Evolutionary conservation across 2,329 filamentous ascomycete genomes (phyloP).

Genomic region (Hypocrella siamensis): DNA sequence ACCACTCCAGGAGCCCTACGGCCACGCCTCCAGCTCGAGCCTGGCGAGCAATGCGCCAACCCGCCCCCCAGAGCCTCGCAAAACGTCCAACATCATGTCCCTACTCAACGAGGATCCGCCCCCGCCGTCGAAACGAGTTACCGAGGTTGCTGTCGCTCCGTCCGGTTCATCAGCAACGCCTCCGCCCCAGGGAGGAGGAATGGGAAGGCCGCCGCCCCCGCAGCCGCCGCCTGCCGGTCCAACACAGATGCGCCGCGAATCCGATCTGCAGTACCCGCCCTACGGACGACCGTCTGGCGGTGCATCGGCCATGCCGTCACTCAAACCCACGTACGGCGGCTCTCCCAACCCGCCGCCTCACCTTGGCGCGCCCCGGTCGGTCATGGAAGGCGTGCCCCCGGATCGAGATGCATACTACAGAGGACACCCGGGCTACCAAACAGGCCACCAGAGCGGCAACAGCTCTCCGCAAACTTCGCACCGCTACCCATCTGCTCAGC

Average conservation of each 20-base stretch:
- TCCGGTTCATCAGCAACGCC: constrained; percentile 32
- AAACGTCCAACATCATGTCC: constrained; percentile 48
- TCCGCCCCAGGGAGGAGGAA: constrained; percentile 27
- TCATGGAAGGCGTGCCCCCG: constrained; percentile 20
- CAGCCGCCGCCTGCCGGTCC: constrained; percentile 21
- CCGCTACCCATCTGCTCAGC: constrained; percentile 28
- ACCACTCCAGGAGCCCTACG: constrained; percentile 15
- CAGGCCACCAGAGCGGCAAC: constrained; percentile 19
- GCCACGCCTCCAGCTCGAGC: constrained; percentile 12
- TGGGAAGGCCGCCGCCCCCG: constrained; percentile 23
- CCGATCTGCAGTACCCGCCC: constrained; percentile 29
- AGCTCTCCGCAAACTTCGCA: constrained; percentile 31
- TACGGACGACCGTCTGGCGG: constrained; percentile 22
- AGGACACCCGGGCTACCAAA: constrained; percentile 18
- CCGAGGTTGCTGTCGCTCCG: constrained; percentile 25
- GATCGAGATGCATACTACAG: constrained; percentile 33
- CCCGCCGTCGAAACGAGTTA: constrained; percentile 33
- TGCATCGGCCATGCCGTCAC: constrained; percentile 33
- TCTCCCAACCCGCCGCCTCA: constrained; percentile 33
- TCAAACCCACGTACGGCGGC: constrained; percentile 35
- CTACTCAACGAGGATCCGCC: constrained; percentile 44
- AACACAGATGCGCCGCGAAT: constrained; percentile 30
- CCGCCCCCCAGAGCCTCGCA: constrained; percentile 32
- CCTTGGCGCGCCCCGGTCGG: constrained; percentile 26
- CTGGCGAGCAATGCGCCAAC: constrained; percentile 13